phyloP scores from a whole-genome alignment of 768 basidiomycete genomes.

The Suillus alpinus region DNA sequence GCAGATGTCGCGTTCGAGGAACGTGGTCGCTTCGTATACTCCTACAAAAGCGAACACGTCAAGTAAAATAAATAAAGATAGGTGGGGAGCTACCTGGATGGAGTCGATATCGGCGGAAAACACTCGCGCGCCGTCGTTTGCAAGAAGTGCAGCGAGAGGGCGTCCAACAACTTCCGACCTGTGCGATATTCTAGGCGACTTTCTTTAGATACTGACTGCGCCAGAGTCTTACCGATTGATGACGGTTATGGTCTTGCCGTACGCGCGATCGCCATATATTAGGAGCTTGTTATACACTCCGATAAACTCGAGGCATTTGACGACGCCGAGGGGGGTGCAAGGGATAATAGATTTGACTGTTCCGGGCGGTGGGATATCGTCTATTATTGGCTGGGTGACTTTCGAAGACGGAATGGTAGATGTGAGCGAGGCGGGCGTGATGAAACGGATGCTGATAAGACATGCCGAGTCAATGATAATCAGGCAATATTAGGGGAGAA shows the following conservation, averaged over 20 bases:
- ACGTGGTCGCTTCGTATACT: constrained; percentile 90
- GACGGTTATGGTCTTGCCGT: constrained; percentile 89
- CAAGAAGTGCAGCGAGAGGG: constrained; percentile 90
- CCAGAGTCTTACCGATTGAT: constrained; percentile 72
- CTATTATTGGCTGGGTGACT: constrained; percentile 33
- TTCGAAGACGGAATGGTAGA: constrained; percentile 38
- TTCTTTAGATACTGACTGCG: neutral
- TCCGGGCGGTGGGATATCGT: constrained; percentile 72
- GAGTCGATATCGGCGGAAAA: constrained; percentile 95
- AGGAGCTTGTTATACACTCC: constrained; percentile 93
- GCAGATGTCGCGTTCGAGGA: constrained; percentile 29
- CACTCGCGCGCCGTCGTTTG: constrained; percentile 96
- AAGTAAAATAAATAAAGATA: neutral
- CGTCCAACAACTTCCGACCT: constrained; percentile 97
- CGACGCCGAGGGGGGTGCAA: constrained; percentile 95
- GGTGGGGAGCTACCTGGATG: constrained; percentile 55
- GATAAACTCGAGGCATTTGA: constrained; percentile 88
- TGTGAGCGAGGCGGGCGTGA: constrained; percentile 71
- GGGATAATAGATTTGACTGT: constrained; percentile 96
- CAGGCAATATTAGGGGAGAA: neutral
- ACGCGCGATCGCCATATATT: constrained; percentile 92
- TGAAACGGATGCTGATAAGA: constrained; percentile 72
- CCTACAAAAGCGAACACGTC: constrained; percentile 36
- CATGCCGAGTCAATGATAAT: neutral
- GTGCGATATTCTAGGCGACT: constrained; percentile 5